phyloP scores from a whole-genome alignment of 75 land plant genomes.

The Selaginella moellendorffii region DNA sequence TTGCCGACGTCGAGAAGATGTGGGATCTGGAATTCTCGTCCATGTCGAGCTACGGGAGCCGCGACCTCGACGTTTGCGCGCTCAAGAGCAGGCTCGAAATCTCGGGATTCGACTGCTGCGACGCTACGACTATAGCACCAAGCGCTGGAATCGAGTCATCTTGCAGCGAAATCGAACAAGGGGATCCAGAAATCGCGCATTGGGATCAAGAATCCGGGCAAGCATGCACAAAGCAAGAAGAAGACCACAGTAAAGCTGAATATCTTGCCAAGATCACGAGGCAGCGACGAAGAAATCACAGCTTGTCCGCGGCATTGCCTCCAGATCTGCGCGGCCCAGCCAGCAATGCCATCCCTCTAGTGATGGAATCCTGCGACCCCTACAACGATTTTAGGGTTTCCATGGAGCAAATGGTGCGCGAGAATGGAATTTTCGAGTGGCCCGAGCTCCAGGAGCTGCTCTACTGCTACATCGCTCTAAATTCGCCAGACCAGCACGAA shows the following conservation, averaged over 20 bases:
- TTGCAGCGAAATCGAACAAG: no score
- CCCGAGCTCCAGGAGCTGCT: neutral
- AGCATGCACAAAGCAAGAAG: neutral
- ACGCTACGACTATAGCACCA: no score
- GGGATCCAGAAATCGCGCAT: neutral
- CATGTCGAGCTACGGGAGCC: neutral
- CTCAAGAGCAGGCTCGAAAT: no score
- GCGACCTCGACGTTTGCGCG: neutral
- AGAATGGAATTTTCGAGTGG: neutral
- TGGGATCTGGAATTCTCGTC: neutral
- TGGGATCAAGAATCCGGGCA: no score
- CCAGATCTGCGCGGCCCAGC: neutral
- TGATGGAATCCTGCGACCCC: neutral
- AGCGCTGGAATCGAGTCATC: no score
- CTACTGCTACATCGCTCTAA: neutral
- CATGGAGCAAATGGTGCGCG: neutral
- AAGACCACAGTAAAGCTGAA: neutral
- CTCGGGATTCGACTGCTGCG: no score
- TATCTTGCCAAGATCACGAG: neutral
- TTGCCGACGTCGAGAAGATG: neutral
- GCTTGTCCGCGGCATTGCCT: neutral
- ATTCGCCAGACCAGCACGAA: neutral
- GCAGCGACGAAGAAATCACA: neutral
- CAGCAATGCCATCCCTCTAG: neutral
- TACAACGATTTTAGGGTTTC: neutral